A percentile compares a stretch with the other conserved stretches of the same genome.
Conservation (phyloP, 495 filamentous ascomycete genomes). For the Gamarada debralockiae region DNA sequence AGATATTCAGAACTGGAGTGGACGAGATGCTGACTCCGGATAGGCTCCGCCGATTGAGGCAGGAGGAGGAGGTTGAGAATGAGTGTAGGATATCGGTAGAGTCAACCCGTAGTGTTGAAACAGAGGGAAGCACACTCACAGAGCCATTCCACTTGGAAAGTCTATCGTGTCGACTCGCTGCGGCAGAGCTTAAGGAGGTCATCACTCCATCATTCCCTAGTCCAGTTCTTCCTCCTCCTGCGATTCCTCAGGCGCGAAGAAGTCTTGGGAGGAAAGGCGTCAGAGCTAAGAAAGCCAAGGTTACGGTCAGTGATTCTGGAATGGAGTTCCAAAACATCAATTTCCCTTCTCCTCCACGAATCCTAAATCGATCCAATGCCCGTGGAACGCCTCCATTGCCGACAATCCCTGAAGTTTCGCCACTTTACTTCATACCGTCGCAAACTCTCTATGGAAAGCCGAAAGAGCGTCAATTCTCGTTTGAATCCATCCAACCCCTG, state of each 20-base stretch:
- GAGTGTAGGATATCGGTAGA: background rate
- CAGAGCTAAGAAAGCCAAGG: background rate
- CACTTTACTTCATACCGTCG: conserved; percentile 5
- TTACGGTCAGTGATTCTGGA: background rate
- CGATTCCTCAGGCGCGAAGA: conserved; percentile 1
- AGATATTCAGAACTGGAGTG: conserved; percentile 41
- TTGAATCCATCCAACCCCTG: background rate
- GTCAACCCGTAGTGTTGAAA: conserved; percentile 3
- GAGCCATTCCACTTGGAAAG: conserved; percentile 23
- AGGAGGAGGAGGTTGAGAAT: background rate
- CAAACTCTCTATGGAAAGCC: background rate
- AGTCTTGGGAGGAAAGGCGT: background rate
- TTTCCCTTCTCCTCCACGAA: conserved; percentile 28
- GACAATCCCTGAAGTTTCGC: conserved; percentile 39
- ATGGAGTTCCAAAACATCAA: conserved; percentile 20
- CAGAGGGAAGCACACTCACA: conserved; percentile 10
- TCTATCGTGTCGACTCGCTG: background rate
- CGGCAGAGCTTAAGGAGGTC: background rate
- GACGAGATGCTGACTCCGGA: conserved; percentile 48
- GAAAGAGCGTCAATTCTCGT: background rate
- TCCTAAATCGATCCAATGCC: conserved; percentile 2
- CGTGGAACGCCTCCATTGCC: conserved; percentile 28
- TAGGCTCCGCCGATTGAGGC: conserved; percentile 6
- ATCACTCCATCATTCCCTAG: conserved; percentile 2
- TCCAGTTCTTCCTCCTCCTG: conserved; percentile 12